Conservation (phyloP, 2,329 filamentous ascomycete species). For the Talaromyces pinophilus region DNA sequence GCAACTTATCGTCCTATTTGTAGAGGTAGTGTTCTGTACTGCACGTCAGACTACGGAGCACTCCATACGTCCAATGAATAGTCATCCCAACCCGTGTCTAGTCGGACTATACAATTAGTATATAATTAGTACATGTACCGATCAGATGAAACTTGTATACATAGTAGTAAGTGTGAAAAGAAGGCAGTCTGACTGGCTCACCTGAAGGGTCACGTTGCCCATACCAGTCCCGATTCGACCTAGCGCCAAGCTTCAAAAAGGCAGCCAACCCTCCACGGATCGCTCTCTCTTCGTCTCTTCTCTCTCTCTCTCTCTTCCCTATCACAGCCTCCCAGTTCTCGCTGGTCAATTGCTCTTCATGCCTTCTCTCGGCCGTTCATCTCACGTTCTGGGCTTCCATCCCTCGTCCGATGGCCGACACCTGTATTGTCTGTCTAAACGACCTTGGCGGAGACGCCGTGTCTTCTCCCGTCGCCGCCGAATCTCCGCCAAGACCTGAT, state of each 20-base stretch:
- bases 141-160: not conserved
- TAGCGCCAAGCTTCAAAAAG: conserved; percentile 23
- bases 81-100: not conserved
- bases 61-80: not conserved
- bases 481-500: conserved; percentile 46
- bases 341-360: conserved; percentile 39
- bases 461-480: conserved; percentile 46
- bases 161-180: not conserved
- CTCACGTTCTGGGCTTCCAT: conserved; percentile 32
- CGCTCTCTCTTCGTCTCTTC: not conserved
- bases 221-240: conserved; percentile 11
- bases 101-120: not conserved
- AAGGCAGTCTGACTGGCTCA: conserved; percentile 2
- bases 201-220: conserved; percentile 20
- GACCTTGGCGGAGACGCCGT: conserved; percentile 62
- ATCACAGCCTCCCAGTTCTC: conserved; percentile 3
- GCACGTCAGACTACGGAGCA: not conserved
- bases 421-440: conserved; percentile 71
- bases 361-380: conserved; percentile 36
- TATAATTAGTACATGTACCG: too few relatives aligned
- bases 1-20: not conserved
- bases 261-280: conserved; percentile 5
- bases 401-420: conserved; percentile 60
- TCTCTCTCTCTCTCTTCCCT: not conserved
- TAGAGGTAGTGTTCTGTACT: not conserved